Base-by-base conservation (phyloP, 164 flowering plant genomes). In the Dillenia turbinata region DNA sequence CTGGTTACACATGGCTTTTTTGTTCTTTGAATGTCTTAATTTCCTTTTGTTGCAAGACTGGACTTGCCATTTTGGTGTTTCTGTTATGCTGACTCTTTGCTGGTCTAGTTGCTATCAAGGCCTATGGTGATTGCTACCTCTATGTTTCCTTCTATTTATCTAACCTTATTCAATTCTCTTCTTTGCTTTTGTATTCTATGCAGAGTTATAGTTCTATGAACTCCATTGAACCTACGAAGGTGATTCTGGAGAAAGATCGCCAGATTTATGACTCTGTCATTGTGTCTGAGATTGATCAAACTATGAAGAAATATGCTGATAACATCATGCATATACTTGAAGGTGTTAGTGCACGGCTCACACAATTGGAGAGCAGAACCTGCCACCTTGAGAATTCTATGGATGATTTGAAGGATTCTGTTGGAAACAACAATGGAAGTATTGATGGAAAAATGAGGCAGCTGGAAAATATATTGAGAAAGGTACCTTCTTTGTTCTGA, bases 381-480 rank as follows among this genome's bases (percentile, higher is more conserved):
- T 89, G 85, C 54, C 62, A 78, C 45, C 80, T 93, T 56, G 98
- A 93, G 68, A 68, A 66, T 51, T 81, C 89, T 50, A 76, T 93
- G 14, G 97, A 88, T 85, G 98, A 88, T 65, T 68, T 93, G 77
- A 90, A 90, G 83, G 67, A 79, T 44, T 71, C 90, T 52, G 73
- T 81, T 68, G 96, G 83, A 59, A 83, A 82, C 70, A 82, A 79
- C 69, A 79, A 87, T 71, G 97, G 94, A 47, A 85, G 70, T 64
- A 83, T 82, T 61, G 92, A 90, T 71, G 98, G 97, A 17, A 88
- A 80, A 71, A 68, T 93, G 85, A 82, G 93, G 66, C 91, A 81
- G 66, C 61, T 92, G 76, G 97, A 90, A 69, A 88, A 86, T 72
- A 82, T 85, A 66, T 75, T 93, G 15, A 72, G 83, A 77, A 96